phyloP scores from a whole-genome alignment of 2,329 filamentous ascomycete species.

The Orbilia blumenaviensis region DNA sequence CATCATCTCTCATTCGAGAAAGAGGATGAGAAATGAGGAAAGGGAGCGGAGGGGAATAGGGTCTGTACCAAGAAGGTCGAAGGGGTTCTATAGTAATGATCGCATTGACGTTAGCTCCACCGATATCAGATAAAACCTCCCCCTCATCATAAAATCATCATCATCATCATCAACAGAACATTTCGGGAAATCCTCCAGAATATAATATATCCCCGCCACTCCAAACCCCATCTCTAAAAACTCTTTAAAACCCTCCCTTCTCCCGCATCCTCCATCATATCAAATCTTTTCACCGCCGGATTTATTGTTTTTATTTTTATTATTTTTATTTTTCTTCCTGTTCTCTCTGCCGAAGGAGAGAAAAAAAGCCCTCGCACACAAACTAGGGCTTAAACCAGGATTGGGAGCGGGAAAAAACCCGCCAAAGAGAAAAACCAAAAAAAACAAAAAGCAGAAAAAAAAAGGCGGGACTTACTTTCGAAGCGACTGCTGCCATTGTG shows the following conservation, averaged over 20 bases:
- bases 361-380: constrained; percentile 40
- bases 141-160: background rate
- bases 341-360: background rate
- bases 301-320: constrained; percentile 2
- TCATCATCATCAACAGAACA: background rate
- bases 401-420: background rate
- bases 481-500: constrained; percentile 42
- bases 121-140: constrained; percentile 23
- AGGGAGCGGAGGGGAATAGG: too few relatives aligned
- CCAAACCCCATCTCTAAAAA: background rate
- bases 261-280: background rate
- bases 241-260: background rate
- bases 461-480: constrained; percentile 34
- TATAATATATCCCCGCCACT: background rate
- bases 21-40: background rate
- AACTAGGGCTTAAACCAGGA: constrained; percentile 49
- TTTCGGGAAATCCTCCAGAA: background rate
- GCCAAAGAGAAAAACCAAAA: background rate
- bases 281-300: background rate
- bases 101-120: constrained; percentile 60
- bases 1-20: background rate
- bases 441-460: background rate
- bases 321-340: background rate
- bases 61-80: constrained; percentile 94
- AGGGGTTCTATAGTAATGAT: constrained; percentile 77